Evolutionary conservation across 768 basidiomycete genomes (phyloP).

Genomic region (Dictyophora rubrovolvata): DNA sequence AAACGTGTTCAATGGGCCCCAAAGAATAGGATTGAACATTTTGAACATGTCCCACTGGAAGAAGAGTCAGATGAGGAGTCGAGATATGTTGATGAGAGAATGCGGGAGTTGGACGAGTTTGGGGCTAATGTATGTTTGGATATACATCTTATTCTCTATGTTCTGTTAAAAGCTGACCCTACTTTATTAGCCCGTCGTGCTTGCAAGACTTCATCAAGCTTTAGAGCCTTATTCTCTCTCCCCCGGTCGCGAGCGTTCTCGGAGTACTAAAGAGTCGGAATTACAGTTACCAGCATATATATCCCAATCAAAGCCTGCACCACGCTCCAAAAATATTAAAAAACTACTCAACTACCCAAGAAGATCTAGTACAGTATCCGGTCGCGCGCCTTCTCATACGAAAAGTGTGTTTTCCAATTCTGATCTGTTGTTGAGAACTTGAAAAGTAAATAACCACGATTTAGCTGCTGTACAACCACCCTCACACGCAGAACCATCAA

Average conservation of each 20-base stretch:
- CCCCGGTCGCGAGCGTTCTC: background rate
- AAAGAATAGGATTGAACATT: background rate
- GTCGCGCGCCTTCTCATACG: background rate
- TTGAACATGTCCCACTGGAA: background rate
- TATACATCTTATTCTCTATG: background rate
- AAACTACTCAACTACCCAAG: background rate
- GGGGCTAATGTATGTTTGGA: background rate
- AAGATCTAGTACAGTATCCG: background rate
- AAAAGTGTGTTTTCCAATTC: background rate
- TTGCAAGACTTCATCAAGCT: background rate
- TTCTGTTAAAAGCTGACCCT: background rate
- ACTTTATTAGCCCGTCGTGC: background rate
- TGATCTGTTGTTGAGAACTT: background rate
- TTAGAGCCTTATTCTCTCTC: background rate
- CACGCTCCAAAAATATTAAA: background rate
- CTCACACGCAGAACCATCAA: no score
- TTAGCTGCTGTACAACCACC: no score
- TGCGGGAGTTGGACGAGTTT: background rate
- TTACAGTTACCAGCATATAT: no score
- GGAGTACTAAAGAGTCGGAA: no score
- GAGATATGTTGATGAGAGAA: background rate
- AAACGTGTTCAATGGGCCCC: slow-evolving; percentile 4
- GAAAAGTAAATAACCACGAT: no score
- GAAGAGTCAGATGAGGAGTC: background rate
- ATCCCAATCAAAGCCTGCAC: background rate